Evolutionary conservation across 1,284 basidiomycete genomes (phyloP), one percentile per base, ranked within the genome.

Genomic region (Coniferiporia weirii): DNA sequence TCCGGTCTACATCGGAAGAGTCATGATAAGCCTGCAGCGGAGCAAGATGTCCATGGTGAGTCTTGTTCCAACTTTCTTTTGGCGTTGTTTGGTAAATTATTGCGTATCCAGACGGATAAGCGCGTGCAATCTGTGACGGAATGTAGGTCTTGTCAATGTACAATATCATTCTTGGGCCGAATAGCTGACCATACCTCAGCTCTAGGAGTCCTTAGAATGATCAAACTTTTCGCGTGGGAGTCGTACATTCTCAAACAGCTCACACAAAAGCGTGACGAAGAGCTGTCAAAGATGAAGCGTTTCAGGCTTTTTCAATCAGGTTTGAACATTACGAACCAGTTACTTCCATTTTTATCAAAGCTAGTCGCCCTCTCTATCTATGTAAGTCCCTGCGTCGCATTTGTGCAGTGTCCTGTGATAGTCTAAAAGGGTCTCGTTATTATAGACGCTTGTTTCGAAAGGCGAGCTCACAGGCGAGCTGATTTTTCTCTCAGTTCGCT

Each of bases 191-290:
- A 27, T 32, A 44, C 27, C 27, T 5, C 27, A 68, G 66, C 61
- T 19, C 53, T 68, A 64, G 68, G 66, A 35, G 63, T 72, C 2
- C 59, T 74, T 9, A 68, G 77, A 9, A 79, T 80, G 71, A 71
- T 82, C 70, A 85, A 85, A 68, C 78, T 85, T 63, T 86, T 86
- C 64, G 83, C 76, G 8, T 84, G 81, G 81, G 81, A 83, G 62
- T 66, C 66, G 4, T 71, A 74, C 34, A 76, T 81, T 65, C 69
- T 73, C 52, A 69, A 72, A n/a, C 69, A 75, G 47, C 71, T 84
- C 12, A 66, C 70, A 1, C 71, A 72, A n/a, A 81, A 79, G 61
- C 68, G 60, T 27, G 49, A 53, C 20, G 45, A 57, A 22, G 60
- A 61, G 34, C 44, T 61, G 6, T 22, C 19, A 9, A 45, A 54